A percentile compares a stretch with the other conserved stretches of the same genome.
These are phyloP conservation scores for Candida orba DNA, from an alignment of 805 yeast genomes.

Conservation along the genomic window DNA sequence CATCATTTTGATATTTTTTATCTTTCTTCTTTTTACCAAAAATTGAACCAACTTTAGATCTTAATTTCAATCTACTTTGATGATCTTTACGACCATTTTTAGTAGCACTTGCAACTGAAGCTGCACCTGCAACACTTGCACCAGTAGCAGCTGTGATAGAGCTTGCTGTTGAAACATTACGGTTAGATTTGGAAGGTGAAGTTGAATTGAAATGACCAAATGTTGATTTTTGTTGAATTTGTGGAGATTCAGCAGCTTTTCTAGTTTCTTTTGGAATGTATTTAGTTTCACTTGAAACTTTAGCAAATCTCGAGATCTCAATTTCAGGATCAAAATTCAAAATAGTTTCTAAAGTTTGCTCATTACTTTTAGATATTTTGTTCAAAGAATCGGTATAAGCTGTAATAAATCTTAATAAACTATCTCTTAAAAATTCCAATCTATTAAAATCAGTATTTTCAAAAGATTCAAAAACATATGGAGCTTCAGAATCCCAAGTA, in stretches of 20 bases:
- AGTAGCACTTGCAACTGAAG: conserved; percentile 9
- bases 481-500: conserved; percentile 75
- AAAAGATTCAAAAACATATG: conserved; percentile 66
- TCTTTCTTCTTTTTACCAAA: conserved; percentile 56
- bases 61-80: conserved; percentile 36
- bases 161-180: conserved; percentile 17
- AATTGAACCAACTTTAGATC: conserved; percentile 70
- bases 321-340: conserved; percentile 55
- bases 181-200: conserved; percentile 4
- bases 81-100: conserved; percentile 13
- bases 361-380: conserved; percentile 42
- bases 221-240: conserved; percentile 2
- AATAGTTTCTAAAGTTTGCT: conserved; percentile 56
- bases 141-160: conserved; percentile 12
- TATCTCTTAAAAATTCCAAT: conserved; percentile 54
- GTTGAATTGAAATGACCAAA: conserved; percentile 1
- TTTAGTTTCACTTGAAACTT: conserved; percentile 26
- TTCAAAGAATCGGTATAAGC: conserved; percentile 47
- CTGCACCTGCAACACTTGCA: conserved; percentile 2
- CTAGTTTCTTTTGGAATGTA: conserved; percentile 23
- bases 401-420: conserved; percentile 59
- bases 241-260: conserved; percentile 24
- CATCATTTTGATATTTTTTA: conserved; percentile 21
- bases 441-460: conserved; percentile 64
- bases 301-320: conserved; percentile 53